Base-by-base conservation (phyloP, 2,329 filamentous ascomycete species). In the Diaporthe citri region DNA sequence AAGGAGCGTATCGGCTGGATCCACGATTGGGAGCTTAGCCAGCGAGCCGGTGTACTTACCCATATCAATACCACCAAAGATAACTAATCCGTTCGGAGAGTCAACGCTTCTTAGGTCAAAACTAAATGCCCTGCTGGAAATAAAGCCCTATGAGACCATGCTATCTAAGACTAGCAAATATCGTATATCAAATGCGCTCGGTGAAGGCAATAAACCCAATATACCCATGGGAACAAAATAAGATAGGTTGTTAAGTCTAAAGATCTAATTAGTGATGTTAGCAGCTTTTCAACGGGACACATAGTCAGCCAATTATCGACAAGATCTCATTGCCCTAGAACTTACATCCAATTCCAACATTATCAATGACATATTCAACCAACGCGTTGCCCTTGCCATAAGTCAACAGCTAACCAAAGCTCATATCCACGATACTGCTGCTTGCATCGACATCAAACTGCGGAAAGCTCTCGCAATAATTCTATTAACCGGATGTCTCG, bases 81-180 rank as follows among this genome's bases (percentile, higher is more conserved):
- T 88, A 74, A 90, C 78, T 70, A 88, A 86, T 43, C 88, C 88
- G 4, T 83, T 84, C 13, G 84, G 77, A 12, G 83, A 80, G 17
- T 84, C 85, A 52, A 84, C 77, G 73, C 85, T 84, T 4, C 88
- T 86, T 17, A 90, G 80, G 71, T 90, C 88, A 39, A 90, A 82
- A 9, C 86, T 82, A 78, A 89, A 90, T 41, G 87, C 82, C n/a
- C 86, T 86, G 75, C 85, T 88, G 59, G 84, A 82, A 73, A 88
- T 89, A 43, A 88, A 78, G 25, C 85, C 85, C 77, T 89, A 85
- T 0, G 81, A 78, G 1, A 83, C 83, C 80, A 90, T 84, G 28
- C 83, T 87, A 77, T 87, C 88, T 60, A 90, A 82, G 25, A 93
- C 84, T 28, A 90, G 85, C 3, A 87, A 88, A 74, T 93, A 93